A percentile compares a stretch with the other conserved stretches of the same genome.
These are phyloP conservation scores for Verticillium longisporum DNA, from an alignment of 2,329 filamentous ascomycete species.

Conservation along the genomic window DNA sequence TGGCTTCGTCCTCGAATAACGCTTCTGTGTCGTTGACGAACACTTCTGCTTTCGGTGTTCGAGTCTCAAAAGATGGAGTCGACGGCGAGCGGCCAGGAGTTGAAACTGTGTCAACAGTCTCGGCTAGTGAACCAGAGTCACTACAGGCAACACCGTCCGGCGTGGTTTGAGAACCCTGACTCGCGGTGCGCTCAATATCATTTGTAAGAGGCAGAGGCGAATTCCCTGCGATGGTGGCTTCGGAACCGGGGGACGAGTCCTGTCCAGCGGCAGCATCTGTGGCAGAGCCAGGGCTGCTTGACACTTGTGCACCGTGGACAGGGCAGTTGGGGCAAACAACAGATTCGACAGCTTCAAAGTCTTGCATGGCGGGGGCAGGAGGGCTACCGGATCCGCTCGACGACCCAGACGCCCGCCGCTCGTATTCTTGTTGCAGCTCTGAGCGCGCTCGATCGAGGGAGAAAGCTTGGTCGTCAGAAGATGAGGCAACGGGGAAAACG, in stretches of 20 bases:
- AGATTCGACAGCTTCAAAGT: slow-evolving; percentile 12
- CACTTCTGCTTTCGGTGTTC: slow-evolving; percentile 21
- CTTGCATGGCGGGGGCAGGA: not conserved
- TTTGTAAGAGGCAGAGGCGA: not conserved
- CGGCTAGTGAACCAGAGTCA: not conserved
- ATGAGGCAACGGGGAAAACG: slow-evolving; percentile 1
- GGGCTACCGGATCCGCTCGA: not conserved
- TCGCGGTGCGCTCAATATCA: not conserved
- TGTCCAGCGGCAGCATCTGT: not conserved
- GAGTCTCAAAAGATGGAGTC: slow-evolving; percentile 17
- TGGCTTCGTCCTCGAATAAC: not conserved
- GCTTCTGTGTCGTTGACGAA: slow-evolving; percentile 2
- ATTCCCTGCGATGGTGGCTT: not conserved
- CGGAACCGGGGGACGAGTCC: not conserved
- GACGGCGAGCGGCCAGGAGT: slow-evolving; percentile 10
- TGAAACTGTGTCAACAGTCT: slow-evolving; percentile 2
- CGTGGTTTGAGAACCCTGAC: not conserved
- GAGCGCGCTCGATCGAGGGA: not conserved
- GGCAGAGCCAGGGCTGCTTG: not conserved
- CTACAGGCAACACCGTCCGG: not conserved
- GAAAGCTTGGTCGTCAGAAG: not conserved
- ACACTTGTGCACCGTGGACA: slow-evolving; percentile 10
- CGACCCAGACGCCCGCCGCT: not conserved
- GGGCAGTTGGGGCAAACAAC: slow-evolving; percentile 12
- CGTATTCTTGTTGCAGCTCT: not conserved